phyloP scores from a whole-genome alignment of 495 filamentous ascomycete genomes.

The Tuber microsphaerosporum region DNA sequence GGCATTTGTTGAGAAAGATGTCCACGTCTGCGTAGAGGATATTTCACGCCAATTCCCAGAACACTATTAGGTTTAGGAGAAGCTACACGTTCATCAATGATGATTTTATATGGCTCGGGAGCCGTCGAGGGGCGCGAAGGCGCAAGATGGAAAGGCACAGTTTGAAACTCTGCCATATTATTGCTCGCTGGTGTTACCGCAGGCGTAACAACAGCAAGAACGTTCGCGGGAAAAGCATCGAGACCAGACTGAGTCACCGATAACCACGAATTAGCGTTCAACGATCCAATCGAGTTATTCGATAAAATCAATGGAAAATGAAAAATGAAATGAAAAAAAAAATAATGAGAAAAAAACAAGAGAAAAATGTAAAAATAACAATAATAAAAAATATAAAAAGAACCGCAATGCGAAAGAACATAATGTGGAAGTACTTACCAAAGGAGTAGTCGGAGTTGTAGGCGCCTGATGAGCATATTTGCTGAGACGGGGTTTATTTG shows the following conservation, averaged over 20 bases:
- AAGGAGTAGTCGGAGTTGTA: conserved; percentile 3
- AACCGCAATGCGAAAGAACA: background rate
- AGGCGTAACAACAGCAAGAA: background rate
- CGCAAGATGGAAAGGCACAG: background rate
- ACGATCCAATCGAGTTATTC: background rate
- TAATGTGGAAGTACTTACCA: background rate
- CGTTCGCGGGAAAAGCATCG: conserved; percentile 1
- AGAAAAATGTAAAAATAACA: too few relatives aligned
- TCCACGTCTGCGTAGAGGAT: background rate
- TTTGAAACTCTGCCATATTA: conserved; percentile 6
- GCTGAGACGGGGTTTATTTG: background rate
- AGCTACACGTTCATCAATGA: background rate
- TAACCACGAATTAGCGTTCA: conserved; percentile 2
- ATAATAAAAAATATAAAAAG: background rate
- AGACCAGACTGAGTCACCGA: background rate
- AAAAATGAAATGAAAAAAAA: background rate
- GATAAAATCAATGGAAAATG: background rate
- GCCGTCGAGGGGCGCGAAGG: conserved; percentile 12
- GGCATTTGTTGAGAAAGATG: background rate
- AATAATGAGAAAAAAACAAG: background rate
- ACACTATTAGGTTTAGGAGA: background rate
- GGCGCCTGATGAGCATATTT: conserved; percentile 5
- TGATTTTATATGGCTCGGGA: background rate
- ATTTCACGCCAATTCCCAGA: background rate
- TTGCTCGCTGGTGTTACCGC: background rate